These are phyloP conservation scores for Cantharellus anzutake DNA, from an alignment of 768 basidiomycete species.

Conservation along the genomic window DNA sequence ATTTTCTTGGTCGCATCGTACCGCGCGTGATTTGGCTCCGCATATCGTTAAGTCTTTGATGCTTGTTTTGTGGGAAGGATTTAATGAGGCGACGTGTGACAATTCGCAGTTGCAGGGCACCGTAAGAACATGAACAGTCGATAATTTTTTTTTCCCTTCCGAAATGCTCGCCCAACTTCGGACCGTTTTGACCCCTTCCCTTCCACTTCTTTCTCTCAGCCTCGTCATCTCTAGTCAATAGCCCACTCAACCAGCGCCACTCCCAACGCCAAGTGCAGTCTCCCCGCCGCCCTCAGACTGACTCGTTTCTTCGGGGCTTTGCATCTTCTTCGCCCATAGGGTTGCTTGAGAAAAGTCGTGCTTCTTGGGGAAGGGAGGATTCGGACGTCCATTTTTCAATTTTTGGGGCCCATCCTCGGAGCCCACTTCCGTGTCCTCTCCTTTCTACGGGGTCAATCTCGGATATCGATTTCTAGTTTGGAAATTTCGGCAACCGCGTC, in stretches of 20 bases:
- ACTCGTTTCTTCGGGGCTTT: constrained; percentile 8
- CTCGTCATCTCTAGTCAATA: constrained; percentile 43
- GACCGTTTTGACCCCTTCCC: constrained; percentile 23
- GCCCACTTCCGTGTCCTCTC: constrained; percentile 21
- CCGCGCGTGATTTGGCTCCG: too few species aligned
- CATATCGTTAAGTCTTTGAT: too few species aligned
- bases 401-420: constrained; percentile 49
- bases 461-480: constrained; percentile 77
- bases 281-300: constrained; percentile 18
- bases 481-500: constrained; percentile 40
- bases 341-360: constrained; percentile 21
- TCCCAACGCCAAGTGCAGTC: constrained; percentile 52
- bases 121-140: not conserved
- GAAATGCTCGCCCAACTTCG: not conserved
- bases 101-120: not conserved
- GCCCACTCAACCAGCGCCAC: constrained; percentile 52
- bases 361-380: constrained; percentile 60
- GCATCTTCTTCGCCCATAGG: constrained; percentile 10
- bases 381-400: constrained; percentile 31
- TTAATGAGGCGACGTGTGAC: not conserved
- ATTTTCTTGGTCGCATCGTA: too few species aligned
- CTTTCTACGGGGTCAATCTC: constrained; percentile 46
- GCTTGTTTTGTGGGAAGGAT: too few species aligned
- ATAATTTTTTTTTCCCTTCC: not conserved
- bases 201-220: constrained; percentile 64